Conservation (phyloP, 2,329 filamentous ascomycete genomes). For the Colletotrichum musae region DNA sequence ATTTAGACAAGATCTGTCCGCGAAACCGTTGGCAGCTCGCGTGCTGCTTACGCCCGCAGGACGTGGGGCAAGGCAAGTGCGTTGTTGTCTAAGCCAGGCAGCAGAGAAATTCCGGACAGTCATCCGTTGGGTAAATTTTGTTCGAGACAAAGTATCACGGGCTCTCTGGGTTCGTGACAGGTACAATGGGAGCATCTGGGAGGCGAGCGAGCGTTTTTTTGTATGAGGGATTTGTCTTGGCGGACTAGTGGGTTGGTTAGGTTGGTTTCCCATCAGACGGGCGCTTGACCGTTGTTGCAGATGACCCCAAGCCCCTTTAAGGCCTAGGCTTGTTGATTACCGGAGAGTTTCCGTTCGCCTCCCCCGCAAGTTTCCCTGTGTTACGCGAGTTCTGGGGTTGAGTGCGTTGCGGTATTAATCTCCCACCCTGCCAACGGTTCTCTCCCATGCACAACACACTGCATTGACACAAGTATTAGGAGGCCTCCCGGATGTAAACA, state of each 20-base stretch:
- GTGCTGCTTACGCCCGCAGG: constrained; percentile 10
- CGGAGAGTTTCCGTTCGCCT: constrained; percentile 3
- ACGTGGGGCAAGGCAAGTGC: background rate
- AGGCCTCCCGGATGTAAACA: constrained; percentile 26
- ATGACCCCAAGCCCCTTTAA: constrained; percentile 1
- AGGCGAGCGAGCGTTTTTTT: background rate
- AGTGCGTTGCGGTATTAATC: constrained; percentile 34
- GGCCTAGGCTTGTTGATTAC: background rate
- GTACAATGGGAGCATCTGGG: constrained; percentile 5
- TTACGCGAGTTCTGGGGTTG: constrained; percentile 12
- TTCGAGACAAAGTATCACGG: background rate
- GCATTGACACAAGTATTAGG: constrained; percentile 6
- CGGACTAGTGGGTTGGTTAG: background rate
- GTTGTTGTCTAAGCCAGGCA: no score
- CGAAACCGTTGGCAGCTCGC: constrained; percentile 7
- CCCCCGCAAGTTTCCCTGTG: constrained; percentile 2
- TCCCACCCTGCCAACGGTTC: background rate
- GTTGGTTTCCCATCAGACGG: constrained; percentile 3
- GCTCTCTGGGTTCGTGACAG: constrained; percentile 1
- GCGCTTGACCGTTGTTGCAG: constrained; percentile 6
- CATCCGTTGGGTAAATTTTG: background rate
- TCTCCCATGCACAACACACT: background rate
- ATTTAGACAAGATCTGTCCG: constrained; percentile 8
- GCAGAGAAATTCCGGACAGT: background rate
- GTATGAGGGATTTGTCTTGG: constrained; percentile 14